Base-by-base conservation (phyloP, 345 rosid species). In the Acer negundo region DNA sequence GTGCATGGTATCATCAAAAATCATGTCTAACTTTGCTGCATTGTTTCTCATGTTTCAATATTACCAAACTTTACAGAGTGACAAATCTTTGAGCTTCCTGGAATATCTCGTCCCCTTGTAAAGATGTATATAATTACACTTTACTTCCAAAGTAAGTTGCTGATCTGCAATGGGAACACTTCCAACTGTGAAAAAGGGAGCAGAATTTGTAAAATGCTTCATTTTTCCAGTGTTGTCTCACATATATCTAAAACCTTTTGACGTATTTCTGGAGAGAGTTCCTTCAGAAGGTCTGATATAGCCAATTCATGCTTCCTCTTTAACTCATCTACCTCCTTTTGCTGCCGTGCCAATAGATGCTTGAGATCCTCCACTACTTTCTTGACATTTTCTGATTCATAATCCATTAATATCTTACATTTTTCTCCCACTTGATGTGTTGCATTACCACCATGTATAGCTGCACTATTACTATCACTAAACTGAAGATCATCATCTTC, bases 271-370 rank as follows among this genome's bases (percentile, higher is more conserved):
- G 85, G 88, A 70, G 92, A 73, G 67, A 89, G 81, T 77, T 88
- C 91, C 61, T 85, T 87, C 75, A 96, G 78, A 74, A 92, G 81
- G 23, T 89, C 88, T n/a, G 80, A 78, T 77, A 92, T 84, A 23
- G 82, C 86, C 59, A 76, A 74, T 69, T 83, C 82, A 71, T 96
- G 98, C 81, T 86, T 84, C 82, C 80, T 86, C 79, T 83, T 85
- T 51, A 90, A 79, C 83, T 92, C 91, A 62, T 89, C 90, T 70
- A 94, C 76, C 72, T 96, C 97, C 77, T 80, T 83, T 84, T 90
- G 89, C 78, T 94, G 97, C 81, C 85, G 80, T 69, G 68, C 69
- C 82, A 96, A 76, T 72, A 94, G 75, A 79, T 79, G 58, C 83
- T 94, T 90, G 17, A 96, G 93, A 79, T 85, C 86, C 75, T 89